These are phyloP conservation scores for Gossypium stocksii DNA, from an alignment of 345 rosid genomes.

Conservation along the genomic window DNA sequence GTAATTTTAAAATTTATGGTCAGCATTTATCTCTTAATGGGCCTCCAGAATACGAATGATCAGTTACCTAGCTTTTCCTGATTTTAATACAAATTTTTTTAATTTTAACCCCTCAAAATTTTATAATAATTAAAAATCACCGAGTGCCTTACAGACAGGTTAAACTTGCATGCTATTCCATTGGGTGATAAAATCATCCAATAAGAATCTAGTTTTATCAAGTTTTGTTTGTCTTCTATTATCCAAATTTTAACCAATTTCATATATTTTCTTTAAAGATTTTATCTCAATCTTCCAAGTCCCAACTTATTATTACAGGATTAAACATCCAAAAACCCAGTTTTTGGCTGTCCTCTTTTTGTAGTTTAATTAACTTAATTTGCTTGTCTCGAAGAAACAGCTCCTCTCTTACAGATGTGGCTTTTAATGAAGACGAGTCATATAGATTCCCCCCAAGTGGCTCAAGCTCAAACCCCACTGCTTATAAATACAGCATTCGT, in stretches of 20 bases:
- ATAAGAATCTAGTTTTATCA: neutral
- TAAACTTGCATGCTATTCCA: constrained; percentile 14
- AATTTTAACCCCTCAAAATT: too few species aligned
- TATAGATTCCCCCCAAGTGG: constrained; percentile 28
- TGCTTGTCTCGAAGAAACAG: neutral
- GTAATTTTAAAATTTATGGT: accelerated
- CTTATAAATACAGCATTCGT: constrained; percentile 15
- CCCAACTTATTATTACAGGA: neutral
- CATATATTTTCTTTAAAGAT: neutral
- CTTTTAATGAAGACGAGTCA: constrained; percentile 27
- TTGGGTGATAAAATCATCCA: constrained; percentile 1
- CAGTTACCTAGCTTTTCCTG: accelerated
- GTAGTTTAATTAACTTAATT: neutral
- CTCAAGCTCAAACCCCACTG: constrained; percentile 18
- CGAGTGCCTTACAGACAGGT: neutral
- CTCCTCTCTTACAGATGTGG: constrained; percentile 12
- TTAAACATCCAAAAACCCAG: neutral
- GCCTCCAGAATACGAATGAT: too few species aligned
- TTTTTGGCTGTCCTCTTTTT: neutral
- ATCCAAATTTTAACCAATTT: neutral
- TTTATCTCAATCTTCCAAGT: neutral
- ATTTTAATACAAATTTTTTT: too few species aligned
- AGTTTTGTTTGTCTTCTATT: neutral
- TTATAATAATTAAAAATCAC: too few species aligned
- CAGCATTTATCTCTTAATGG: accelerated